Percentiles rank a stretch among this genome's conserved stretches.
These are phyloP conservation scores for Trypanosoma rangeli DNA, from an alignment of 208 protist genomes.

Conservation along the genomic window DNA sequence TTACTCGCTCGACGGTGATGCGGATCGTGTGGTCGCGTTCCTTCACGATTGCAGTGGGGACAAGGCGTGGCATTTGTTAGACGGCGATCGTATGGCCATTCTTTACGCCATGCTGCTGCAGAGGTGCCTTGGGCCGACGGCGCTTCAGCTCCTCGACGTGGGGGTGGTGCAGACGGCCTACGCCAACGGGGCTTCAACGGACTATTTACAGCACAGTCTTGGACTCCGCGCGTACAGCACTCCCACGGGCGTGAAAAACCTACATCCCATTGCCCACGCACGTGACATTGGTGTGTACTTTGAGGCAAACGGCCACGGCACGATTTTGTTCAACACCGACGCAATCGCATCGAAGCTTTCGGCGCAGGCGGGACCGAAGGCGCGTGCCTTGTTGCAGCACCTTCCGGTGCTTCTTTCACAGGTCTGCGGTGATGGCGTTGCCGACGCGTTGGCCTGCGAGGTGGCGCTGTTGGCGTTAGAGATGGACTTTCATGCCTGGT, in stretches of 20 bases:
- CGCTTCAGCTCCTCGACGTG: conserved; percentile 46
- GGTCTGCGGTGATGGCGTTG: conserved; percentile 87
- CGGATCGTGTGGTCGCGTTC: conserved; percentile 91
- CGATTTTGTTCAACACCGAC: conserved; percentile 75
- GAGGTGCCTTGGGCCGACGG: conserved; percentile 42
- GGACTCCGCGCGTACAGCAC: conserved; percentile 51
- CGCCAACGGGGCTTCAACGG: conserved; percentile 92
- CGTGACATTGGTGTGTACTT: conserved; percentile 96
- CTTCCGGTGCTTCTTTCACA: conserved; percentile 69
- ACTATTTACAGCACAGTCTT: conserved; percentile 66
- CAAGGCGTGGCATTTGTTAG: conserved; percentile 50
- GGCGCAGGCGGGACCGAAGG: neutral
- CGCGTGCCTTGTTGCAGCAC: conserved; percentile 14
- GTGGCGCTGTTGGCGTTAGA: conserved; percentile 44
- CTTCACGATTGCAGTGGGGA: conserved; percentile 18
- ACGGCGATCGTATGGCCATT: conserved; percentile 82
- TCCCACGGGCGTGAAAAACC: conserved; percentile 93
- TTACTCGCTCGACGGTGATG: conserved; percentile 94
- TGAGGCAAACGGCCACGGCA: conserved; percentile 97
- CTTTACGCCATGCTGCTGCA: conserved; percentile 66
- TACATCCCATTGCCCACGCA: conserved; percentile 88
- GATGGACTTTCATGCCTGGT: conserved; percentile 51
- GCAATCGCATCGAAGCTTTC: conserved; percentile 9
- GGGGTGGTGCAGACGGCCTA: conserved; percentile 96
- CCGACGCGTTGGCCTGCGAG: conserved; percentile 76